These are phyloP conservation scores for Ceratobasidium sp. DNA, from an alignment of 1,284 basidiomycete genomes.

Conservation along the genomic window DNA sequence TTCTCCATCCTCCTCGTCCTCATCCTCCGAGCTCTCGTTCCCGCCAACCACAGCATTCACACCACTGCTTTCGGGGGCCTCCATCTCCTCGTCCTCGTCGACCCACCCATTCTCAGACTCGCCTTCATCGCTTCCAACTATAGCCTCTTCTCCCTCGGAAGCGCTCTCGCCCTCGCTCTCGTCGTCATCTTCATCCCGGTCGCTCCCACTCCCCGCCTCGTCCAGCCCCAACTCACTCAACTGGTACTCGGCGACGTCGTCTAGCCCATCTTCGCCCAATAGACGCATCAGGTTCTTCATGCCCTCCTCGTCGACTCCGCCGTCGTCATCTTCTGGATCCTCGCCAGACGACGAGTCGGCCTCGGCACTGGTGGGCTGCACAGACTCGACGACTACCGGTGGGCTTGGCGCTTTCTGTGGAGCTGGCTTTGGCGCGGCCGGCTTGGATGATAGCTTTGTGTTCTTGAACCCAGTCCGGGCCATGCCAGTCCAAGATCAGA, in stretches of 20 bases:
- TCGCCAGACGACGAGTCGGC: slow-evolving; percentile 30
- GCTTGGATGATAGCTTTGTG: slow-evolving; percentile 1
- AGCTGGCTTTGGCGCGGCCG: not conserved
- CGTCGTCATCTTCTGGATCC: slow-evolving; percentile 59
- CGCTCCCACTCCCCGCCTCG: slow-evolving; percentile 24
- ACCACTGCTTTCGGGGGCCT: slow-evolving; percentile 45
- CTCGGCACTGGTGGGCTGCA: slow-evolving; percentile 13
- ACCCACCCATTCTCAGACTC: slow-evolving; percentile 43
- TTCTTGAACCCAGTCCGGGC: slow-evolving; percentile 24
- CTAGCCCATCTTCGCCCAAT: slow-evolving; percentile 69
- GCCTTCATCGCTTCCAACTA: slow-evolving; percentile 42
- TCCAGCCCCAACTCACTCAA: slow-evolving; percentile 50
- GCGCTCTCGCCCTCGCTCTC: slow-evolving; percentile 46
- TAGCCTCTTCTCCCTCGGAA: slow-evolving; percentile 28
- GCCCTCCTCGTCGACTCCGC: slow-evolving; percentile 68
- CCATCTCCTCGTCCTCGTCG: slow-evolving; percentile 30
- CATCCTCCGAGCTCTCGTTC: slow-evolving; percentile 40
- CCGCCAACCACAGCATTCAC: slow-evolving; percentile 34
- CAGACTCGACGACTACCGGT: not conserved
- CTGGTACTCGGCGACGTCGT: slow-evolving; percentile 57
- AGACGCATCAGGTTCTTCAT: slow-evolving; percentile 70
- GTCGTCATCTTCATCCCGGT: slow-evolving; percentile 48
- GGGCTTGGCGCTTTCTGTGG: slow-evolving; percentile 1
- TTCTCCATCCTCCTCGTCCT: slow-evolving; percentile 49
- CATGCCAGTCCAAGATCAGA: slow-evolving; percentile 5